phyloP scores from a whole-genome alignment of 768 basidiomycete genomes.

The Auricularia heimuer region DNA sequence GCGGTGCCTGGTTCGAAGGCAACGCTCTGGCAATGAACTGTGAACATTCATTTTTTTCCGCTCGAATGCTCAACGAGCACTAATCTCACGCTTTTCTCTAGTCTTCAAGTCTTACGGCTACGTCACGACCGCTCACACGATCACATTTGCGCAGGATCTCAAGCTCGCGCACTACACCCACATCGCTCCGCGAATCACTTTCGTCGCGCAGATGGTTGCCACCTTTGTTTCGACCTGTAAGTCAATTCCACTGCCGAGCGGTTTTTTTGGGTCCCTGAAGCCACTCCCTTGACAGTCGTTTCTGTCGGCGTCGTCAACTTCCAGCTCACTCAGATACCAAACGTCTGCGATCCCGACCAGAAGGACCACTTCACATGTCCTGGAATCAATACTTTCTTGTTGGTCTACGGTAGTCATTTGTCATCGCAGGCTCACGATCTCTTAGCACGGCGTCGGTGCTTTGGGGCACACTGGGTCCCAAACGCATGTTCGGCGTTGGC shows the following conservation, averaged over 20 bases:
- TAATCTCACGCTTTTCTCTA: too few relatives aligned
- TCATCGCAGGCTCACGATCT: conserved; percentile 13
- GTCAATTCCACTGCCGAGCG: not conserved
- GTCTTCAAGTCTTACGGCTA: conserved; percentile 28
- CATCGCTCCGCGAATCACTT: conserved; percentile 22
- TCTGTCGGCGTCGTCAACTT: conserved; percentile 20
- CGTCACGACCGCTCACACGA: conserved; percentile 21
- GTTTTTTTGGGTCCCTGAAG: too few relatives aligned
- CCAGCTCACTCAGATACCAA: conserved; percentile 22
- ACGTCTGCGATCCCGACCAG: conserved; percentile 26
- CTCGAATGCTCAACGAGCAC: too few relatives aligned
- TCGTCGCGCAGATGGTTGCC: conserved; percentile 26
- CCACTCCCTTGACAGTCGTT: conserved; percentile 9
- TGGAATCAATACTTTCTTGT: conserved; percentile 28
- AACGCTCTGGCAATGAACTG: conserved; percentile 25
- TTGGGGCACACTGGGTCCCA: conserved; percentile 26
- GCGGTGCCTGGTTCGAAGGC: conserved; percentile 25
- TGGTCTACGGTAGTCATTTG: conserved; percentile 15
- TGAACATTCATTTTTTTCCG: too few relatives aligned
- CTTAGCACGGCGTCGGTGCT: conserved; percentile 23
- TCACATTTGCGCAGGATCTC: conserved; percentile 21
- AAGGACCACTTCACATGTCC: conserved; percentile 27
- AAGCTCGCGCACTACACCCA: conserved; percentile 29
- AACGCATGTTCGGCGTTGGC: conserved; percentile 25
- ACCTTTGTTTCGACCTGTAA: conserved; percentile 22